Conservation (phyloP, 192 early-diverging fungal genomes). For the Obelidium mucronatum region DNA sequence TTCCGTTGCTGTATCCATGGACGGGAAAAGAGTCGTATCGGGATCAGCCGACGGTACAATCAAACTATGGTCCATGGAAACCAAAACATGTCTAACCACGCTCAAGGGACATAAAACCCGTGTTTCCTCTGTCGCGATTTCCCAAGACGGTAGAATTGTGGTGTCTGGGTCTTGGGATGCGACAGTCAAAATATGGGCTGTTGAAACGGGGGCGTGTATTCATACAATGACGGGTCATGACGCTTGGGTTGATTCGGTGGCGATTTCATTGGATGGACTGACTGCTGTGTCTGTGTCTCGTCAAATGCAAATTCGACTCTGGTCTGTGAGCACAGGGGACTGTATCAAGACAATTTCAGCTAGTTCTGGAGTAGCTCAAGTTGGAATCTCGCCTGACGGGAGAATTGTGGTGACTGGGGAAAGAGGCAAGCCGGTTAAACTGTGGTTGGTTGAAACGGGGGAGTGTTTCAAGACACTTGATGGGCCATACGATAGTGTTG, state of each 20-base stretch:
- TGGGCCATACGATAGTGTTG: too few species aligned
- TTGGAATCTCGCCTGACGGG: neutral
- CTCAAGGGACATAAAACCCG: constrained; percentile 23
- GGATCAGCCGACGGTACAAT: constrained; percentile 25
- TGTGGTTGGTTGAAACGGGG: constrained; percentile 33
- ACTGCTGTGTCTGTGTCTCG: constrained; percentile 14
- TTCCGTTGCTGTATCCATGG: neutral
- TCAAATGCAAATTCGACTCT: constrained; percentile 20
- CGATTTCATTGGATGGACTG: neutral
- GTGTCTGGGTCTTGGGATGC: neutral
- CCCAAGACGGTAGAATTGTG: neutral
- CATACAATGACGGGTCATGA: constrained; percentile 16
- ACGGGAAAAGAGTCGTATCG: neutral
- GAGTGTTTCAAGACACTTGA: constrained; percentile 17
- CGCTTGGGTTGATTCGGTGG: neutral
- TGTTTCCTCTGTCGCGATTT: constrained; percentile 4
- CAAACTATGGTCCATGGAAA: constrained; percentile 26
- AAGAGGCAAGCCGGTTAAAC: neutral
- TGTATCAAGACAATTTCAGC: constrained; percentile 10
- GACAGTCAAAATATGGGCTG: constrained; percentile 30
- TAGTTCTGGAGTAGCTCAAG: neutral
- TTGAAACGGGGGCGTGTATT: constrained; percentile 12
- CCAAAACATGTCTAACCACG: neutral
- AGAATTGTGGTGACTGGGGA: neutral
- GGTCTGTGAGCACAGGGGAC: constrained; percentile 9